Evolutionary conservation across 2,329 filamentous ascomycete species (phyloP).

Genomic region (Aspergillus thermomutatus): DNA sequence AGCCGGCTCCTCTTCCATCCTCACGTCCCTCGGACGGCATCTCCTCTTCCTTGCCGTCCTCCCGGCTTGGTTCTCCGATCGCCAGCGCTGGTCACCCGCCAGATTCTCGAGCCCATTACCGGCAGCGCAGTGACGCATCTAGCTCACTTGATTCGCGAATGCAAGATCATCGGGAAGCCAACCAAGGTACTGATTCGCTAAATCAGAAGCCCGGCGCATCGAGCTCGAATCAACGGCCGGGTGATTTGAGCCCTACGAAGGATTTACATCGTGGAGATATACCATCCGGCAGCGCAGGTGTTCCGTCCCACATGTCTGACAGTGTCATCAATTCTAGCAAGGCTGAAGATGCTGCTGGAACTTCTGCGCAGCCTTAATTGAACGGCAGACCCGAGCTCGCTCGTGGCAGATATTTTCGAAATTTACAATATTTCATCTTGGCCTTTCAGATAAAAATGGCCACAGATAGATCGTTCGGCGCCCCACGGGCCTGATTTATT

Average conservation of each 20-base stretch:
- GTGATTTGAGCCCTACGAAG: background rate
- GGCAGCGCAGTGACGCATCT: conserved; percentile 9
- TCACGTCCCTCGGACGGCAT: conserved; percentile 44
- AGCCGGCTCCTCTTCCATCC: conserved; percentile 49
- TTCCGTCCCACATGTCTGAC: background rate
- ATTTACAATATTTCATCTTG: background rate
- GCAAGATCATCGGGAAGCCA: background rate
- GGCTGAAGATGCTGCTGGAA: background rate
- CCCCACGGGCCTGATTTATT: background rate
- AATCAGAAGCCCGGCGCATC: background rate
- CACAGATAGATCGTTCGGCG: background rate
- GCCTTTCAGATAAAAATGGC: background rate
- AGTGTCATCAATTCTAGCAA: background rate
- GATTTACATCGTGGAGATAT: background rate
- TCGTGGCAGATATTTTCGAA: background rate
- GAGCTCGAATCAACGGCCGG: background rate
- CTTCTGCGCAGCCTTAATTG: background rate
- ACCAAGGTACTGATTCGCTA: background rate
- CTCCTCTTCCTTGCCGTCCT: conserved; percentile 1
- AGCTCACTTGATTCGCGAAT: conserved; percentile 2
- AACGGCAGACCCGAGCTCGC: background rate
- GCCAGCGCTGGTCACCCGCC: conserved; percentile 12
- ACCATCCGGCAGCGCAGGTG: background rate
- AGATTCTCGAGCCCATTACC: conserved; percentile 1
- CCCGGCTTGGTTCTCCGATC: conserved; percentile 29